A percentile compares a stretch with the other conserved stretches of the same genome.
Evolutionary conservation across 2,329 filamentous ascomycete genomes (phyloP).

Genomic region (Zasmidium cellare): DNA sequence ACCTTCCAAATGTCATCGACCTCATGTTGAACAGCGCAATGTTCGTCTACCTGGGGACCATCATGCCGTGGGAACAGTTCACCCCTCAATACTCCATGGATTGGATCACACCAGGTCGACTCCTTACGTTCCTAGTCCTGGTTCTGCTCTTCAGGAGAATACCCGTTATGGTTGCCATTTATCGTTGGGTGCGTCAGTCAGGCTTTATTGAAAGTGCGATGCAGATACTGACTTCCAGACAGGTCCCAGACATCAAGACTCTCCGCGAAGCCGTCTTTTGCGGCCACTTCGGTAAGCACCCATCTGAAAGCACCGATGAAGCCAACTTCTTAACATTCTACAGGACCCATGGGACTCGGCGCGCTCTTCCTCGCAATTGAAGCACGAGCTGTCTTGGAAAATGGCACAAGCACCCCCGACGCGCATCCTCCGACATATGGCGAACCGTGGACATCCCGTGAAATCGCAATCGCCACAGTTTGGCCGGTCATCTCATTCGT

Average conservation of each 20-base stretch:
- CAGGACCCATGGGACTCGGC: constrained; percentile 56
- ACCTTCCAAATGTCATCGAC: constrained; percentile 54
- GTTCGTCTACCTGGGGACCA: constrained; percentile 58
- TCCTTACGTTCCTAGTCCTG: constrained; percentile 50
- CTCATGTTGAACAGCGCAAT: constrained; percentile 57
- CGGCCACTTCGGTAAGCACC: constrained; percentile 50
- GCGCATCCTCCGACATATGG: constrained; percentile 43
- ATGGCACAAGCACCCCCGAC: constrained; percentile 46
- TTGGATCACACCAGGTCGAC: constrained; percentile 39
- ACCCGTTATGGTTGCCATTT: constrained; percentile 51
- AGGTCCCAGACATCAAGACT: constrained; percentile 47
- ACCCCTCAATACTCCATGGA: constrained; percentile 40
- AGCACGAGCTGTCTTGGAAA: constrained; percentile 55
- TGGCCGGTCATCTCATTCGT: constrained; percentile 59
- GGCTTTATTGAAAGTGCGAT: too few relatives aligned
- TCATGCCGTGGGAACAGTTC: constrained; percentile 55
- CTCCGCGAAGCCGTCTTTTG: constrained; percentile 55
- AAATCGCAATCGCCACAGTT: constrained; percentile 46
- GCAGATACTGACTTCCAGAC: too few relatives aligned
- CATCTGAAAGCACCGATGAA: too few relatives aligned
- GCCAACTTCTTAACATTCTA: background rate
- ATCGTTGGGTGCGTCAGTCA: constrained; percentile 40
- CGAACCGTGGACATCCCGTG: constrained; percentile 34
- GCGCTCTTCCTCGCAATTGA: constrained; percentile 59
- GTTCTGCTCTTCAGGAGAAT: constrained; percentile 55